These are phyloP conservation scores for Agaricus bisporus DNA, from an alignment of 768 basidiomycete species.

Conservation along the genomic window DNA sequence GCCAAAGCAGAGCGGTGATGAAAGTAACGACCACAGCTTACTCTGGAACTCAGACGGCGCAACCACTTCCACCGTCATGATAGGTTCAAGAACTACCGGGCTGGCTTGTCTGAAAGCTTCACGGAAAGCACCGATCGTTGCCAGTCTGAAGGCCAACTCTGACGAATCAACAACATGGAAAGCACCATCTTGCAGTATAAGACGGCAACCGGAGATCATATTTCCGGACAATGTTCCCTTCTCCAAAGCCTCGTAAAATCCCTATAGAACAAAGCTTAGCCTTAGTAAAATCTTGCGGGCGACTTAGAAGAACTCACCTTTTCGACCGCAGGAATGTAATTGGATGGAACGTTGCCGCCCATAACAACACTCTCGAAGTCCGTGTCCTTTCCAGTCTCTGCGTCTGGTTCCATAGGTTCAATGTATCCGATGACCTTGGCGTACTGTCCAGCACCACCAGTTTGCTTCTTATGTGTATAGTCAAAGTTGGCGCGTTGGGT, in stretches of 20 bases:
- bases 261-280: slow-evolving; percentile 36
- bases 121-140: slow-evolving; percentile 87
- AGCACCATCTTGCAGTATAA: slow-evolving; percentile 88
- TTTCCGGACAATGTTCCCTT: slow-evolving; percentile 90
- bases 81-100: slow-evolving; percentile 89
- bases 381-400: slow-evolving; percentile 75
- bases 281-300: background rate
- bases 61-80: slow-evolving; percentile 97
- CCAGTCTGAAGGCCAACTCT: slow-evolving; percentile 90
- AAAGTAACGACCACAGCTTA: slow-evolving; percentile 20
- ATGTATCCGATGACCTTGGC: slow-evolving; percentile 88
- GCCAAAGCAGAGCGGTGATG: background rate
- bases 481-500: slow-evolving; percentile 75
- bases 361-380: slow-evolving; percentile 86
- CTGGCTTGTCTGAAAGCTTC: slow-evolving; percentile 76
- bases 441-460: slow-evolving; percentile 95
- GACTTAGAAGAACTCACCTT: slow-evolving; percentile 44
- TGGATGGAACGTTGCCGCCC: slow-evolving; percentile 86
- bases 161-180: slow-evolving; percentile 95
- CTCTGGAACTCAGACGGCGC: slow-evolving; percentile 96
- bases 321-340: slow-evolving; percentile 92
- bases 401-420: slow-evolving; percentile 75
- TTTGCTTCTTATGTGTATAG: slow-evolving; percentile 97
- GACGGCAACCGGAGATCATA: slow-evolving; percentile 75
- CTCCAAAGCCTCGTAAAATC: slow-evolving; percentile 90